A percentile compares a stretch with the other conserved stretches of the same genome.
phyloP scores from a whole-genome alignment of 768 basidiomycete species.

The Leccinum aurantiacum region DNA sequence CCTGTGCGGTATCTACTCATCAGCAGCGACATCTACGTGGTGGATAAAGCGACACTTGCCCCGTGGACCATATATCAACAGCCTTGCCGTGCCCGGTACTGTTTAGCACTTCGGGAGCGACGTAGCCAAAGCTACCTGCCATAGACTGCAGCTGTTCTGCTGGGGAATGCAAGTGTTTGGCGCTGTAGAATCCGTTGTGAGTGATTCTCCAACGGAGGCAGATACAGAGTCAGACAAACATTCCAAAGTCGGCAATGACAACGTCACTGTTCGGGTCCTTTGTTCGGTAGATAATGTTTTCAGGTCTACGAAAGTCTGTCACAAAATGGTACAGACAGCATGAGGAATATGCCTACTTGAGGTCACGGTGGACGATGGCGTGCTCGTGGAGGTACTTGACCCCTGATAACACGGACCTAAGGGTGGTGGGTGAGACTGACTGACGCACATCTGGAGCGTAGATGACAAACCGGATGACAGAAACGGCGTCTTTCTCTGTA shows the following conservation, averaged over 20 bases:
- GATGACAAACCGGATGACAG: constrained; percentile 62
- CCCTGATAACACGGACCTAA: constrained; percentile 78
- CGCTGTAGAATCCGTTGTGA: constrained; percentile 42
- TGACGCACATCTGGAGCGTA: not conserved
- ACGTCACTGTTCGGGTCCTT: constrained; percentile 75
- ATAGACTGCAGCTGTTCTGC: constrained; percentile 70
- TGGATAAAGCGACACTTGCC: constrained; percentile 48
- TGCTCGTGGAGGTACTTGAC: constrained; percentile 89
- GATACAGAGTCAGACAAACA: constrained; percentile 50
- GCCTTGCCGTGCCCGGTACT: constrained; percentile 87
- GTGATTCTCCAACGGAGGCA: not conserved
- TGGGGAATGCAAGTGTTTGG: constrained; percentile 74
- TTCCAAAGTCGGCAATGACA: constrained; percentile 97
- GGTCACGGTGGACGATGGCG: constrained; percentile 93
- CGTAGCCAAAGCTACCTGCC: constrained; percentile 85
- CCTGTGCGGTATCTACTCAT: constrained; percentile 38
- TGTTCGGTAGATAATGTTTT: constrained; percentile 93
- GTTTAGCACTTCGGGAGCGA: constrained; percentile 85
- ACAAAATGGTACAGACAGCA: not conserved
- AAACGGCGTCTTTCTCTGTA: constrained; percentile 87
- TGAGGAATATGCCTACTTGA: constrained; percentile 59
- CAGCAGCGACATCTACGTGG: not conserved
- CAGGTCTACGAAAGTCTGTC: constrained; percentile 55
- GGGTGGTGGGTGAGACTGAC: not conserved
- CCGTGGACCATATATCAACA: constrained; percentile 93